These are phyloP conservation scores for Bryopsis sp. DNA, from an alignment of 139 green algal species.

Conservation along the genomic window DNA sequence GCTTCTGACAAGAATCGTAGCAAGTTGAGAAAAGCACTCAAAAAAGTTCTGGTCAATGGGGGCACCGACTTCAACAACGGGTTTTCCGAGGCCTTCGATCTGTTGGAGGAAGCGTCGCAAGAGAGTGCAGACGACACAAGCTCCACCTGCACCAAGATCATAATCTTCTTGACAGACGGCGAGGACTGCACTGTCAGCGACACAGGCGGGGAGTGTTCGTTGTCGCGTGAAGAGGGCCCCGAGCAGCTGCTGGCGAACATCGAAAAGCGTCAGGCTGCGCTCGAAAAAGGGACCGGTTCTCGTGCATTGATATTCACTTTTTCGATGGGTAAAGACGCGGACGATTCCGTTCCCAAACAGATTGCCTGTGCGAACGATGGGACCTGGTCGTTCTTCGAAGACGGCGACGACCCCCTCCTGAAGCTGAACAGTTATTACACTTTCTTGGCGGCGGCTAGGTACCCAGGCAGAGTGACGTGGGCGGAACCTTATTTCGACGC, in stretches of 20 bases:
- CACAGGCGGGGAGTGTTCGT: background rate
- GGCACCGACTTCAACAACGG: slow-evolving; percentile 3
- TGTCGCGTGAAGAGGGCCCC: background rate
- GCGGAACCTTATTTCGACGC: slow-evolving; percentile 6
- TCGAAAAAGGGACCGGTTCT: background rate
- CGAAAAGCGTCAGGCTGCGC: background rate
- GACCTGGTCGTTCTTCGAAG: slow-evolving; percentile 1
- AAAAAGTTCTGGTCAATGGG: background rate
- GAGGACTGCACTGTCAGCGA: background rate
- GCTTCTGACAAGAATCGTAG: background rate
- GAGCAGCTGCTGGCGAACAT: background rate
- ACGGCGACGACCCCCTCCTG: background rate
- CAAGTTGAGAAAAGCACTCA: background rate
- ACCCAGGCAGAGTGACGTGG: background rate
- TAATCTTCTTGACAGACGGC: slow-evolving; percentile 19
- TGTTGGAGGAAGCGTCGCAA: slow-evolving; percentile 6
- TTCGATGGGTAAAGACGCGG: slow-evolving; percentile 2
- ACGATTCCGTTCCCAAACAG: slow-evolving; percentile 3
- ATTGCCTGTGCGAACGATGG: slow-evolving; percentile 17
- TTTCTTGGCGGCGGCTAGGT: background rate
- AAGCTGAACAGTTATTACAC: background rate
- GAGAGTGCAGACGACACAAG: too few species aligned
- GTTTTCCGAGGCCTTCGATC: background rate
- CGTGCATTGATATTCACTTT: slow-evolving; percentile 16
- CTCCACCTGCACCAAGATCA: too few species aligned